Percentiles rank a stretch among this genome's conserved stretches.
Conservation (phyloP, 371 early-diverging fungal species). For the Saksenaea oblongispora region DNA sequence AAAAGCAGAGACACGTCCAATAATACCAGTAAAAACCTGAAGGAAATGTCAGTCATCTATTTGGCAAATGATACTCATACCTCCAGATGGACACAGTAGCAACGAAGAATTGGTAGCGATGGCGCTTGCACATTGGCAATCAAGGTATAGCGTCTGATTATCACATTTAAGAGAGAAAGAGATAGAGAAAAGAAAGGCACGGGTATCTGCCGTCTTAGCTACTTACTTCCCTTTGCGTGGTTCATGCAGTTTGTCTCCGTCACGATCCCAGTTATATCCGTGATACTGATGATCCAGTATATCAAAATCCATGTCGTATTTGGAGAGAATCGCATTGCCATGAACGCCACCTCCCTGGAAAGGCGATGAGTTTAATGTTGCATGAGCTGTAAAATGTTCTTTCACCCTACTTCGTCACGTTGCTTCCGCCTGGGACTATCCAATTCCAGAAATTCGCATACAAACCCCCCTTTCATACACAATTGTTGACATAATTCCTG, state of each 20-base stretch:
- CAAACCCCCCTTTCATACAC: conserved; percentile 66
- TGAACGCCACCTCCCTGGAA: conserved; percentile 79
- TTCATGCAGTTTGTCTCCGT: conserved; percentile 44
- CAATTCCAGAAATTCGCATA: conserved; percentile 76
- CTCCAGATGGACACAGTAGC: conserved; percentile 80
- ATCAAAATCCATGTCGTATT: conserved; percentile 63
- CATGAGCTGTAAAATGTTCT: background rate
- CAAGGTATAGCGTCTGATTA: conserved; percentile 56
- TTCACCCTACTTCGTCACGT: conserved; percentile 39
- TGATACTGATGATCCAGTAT: conserved; percentile 69
- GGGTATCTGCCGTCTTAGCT: background rate
- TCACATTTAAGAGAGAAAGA: background rate
- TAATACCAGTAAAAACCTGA: conserved; percentile 71
- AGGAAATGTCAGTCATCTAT: background rate
- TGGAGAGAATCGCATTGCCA: conserved; percentile 82
- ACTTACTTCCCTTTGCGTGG: conserved; percentile 15
- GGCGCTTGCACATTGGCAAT: conserved; percentile 53
- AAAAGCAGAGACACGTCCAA: conserved; percentile 64
- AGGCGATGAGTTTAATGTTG: background rate
- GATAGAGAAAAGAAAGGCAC: background rate
- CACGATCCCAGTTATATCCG: conserved; percentile 73
- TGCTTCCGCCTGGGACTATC: conserved; percentile 56
- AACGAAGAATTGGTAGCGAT: conserved; percentile 44
- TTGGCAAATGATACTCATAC: conserved; percentile 20
- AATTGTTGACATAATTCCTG: conserved; percentile 54